Conservation (phyloP, 2,329 filamentous ascomycete species). For the Helicocarpus griseus region DNA sequence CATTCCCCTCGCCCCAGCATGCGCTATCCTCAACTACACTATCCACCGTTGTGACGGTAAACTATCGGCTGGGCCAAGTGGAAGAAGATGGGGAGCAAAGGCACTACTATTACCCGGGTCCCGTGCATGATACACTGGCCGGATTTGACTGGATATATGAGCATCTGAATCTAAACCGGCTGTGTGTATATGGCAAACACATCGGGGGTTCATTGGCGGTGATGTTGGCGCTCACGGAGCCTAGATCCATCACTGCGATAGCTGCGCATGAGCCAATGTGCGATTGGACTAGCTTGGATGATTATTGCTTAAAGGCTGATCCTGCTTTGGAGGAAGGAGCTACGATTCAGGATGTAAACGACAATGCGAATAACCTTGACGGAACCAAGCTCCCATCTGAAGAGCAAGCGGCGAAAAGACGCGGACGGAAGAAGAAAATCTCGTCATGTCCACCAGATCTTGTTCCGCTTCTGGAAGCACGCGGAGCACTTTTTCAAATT, state of each 20-base stretch:
- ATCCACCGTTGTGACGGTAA: constrained; percentile 30
- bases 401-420: constrained; percentile 3
- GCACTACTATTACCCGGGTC: constrained; percentile 25
- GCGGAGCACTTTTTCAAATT: constrained; percentile 26
- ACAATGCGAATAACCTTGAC: constrained; percentile 2
- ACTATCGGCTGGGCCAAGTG: constrained; percentile 28
- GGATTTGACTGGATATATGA: constrained; percentile 31
- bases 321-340: not conserved
- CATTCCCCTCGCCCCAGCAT: constrained; percentile 16
- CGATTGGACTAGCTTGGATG: constrained; percentile 33
- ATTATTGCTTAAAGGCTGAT: constrained; percentile 22
- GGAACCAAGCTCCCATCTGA: not conserved
- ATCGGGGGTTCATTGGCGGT: constrained; percentile 33
- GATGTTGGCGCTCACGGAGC: constrained; percentile 35
- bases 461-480: constrained; percentile 25
- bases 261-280: constrained; percentile 27
- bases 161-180: constrained; percentile 20
- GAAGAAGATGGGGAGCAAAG: not conserved
- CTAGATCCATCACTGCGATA: constrained; percentile 23
- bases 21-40: constrained; percentile 22
- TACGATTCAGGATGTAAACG: not conserved
- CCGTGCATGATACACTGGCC: constrained; percentile 30
- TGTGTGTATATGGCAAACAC: constrained; percentile 26
- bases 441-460: constrained; percentile 22
- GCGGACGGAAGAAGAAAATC: constrained; percentile 11